phyloP scores from a whole-genome alignment of 768 basidiomycete species.

The Agaricus bisporus region DNA sequence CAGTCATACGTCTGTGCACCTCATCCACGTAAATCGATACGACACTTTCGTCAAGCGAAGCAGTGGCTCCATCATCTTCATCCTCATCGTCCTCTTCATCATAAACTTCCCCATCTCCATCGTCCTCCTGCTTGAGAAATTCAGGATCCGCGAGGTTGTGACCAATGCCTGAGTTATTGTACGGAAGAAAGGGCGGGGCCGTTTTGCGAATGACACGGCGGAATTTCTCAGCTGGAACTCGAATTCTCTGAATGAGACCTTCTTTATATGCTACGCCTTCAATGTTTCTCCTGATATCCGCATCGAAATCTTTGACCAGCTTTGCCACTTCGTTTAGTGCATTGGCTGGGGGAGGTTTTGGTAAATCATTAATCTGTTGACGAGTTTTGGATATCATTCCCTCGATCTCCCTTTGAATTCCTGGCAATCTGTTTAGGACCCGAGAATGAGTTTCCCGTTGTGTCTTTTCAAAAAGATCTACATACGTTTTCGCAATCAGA shows the following conservation, averaged over 20 bases:
- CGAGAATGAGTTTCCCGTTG: neutral
- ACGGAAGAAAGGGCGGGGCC: conserved; percentile 54
- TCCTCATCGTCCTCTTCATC: neutral
- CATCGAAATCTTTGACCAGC: conserved; percentile 40
- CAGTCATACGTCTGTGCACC: conserved; percentile 15
- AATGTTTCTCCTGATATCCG: conserved; percentile 37
- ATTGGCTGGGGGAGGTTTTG: conserved; percentile 48
- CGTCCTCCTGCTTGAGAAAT: conserved; percentile 18
- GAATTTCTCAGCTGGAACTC: conserved; percentile 43
- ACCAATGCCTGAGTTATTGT: conserved; percentile 16
- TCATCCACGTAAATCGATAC: conserved; percentile 19
- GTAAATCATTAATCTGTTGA: conserved; percentile 24
- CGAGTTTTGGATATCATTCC: conserved; percentile 35
- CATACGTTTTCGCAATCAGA: conserved; percentile 54
- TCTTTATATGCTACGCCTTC: conserved; percentile 46
- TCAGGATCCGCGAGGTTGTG: conserved; percentile 11
- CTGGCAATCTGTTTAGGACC: conserved; percentile 45
- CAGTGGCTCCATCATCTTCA: conserved; percentile 9
- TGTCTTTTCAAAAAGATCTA: no score
- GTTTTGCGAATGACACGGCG: conserved; percentile 41
- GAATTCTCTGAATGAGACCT: conserved; percentile 53
- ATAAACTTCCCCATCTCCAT: neutral
- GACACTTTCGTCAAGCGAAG: neutral
- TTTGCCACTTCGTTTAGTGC: conserved; percentile 51
- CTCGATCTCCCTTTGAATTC: conserved; percentile 54